phyloP scores from a whole-genome alignment of 2,329 filamentous ascomycete species.

The Claviceps sorghi region DNA sequence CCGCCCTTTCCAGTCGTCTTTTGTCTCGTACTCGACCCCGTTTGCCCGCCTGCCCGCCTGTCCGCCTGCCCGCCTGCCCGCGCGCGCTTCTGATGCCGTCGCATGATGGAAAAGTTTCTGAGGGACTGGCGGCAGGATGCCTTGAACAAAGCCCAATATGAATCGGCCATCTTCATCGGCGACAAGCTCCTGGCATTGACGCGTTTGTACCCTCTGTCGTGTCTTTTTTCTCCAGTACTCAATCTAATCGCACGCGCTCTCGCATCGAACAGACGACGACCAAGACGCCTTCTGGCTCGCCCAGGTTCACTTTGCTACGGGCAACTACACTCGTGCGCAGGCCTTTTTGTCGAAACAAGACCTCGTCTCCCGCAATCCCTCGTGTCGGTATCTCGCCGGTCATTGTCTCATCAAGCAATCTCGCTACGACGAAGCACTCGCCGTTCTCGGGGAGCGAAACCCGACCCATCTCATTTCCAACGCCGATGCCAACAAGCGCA shows the following conservation, averaged over 20 bases:
- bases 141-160: slow-evolving; percentile 88
- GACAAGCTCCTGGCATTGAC: slow-evolving; percentile 94
- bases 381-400: slow-evolving; percentile 82
- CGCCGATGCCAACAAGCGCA: slow-evolving; percentile 23
- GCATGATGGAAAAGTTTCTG: slow-evolving; percentile 78
- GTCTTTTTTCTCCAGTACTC: background rate
- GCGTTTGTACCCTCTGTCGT: slow-evolving; percentile 41
- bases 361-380: slow-evolving; percentile 64
- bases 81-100: background rate
- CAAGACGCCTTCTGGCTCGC: slow-evolving; percentile 94
- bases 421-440: slow-evolving; percentile 77
- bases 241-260: background rate
- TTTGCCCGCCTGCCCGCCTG: background rate
- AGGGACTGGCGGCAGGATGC: slow-evolving; percentile 92
- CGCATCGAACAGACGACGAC: slow-evolving; percentile 54
- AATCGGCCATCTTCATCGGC: slow-evolving; percentile 90
- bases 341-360: slow-evolving; percentile 74
- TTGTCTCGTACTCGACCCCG: background rate
- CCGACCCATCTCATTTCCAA: slow-evolving; percentile 74
- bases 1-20: background rate
- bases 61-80: background rate
- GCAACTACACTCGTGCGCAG: slow-evolving; percentile 86
- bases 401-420: slow-evolving; percentile 90
- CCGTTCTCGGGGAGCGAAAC: slow-evolving; percentile 78
- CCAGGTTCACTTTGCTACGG: slow-evolving; percentile 92